A percentile compares a stretch with the other conserved stretches of the same genome.
These are phyloP conservation scores for Pinus tabuliformis DNA, from an alignment of 75 land plant species.

Conservation along the genomic window DNA sequence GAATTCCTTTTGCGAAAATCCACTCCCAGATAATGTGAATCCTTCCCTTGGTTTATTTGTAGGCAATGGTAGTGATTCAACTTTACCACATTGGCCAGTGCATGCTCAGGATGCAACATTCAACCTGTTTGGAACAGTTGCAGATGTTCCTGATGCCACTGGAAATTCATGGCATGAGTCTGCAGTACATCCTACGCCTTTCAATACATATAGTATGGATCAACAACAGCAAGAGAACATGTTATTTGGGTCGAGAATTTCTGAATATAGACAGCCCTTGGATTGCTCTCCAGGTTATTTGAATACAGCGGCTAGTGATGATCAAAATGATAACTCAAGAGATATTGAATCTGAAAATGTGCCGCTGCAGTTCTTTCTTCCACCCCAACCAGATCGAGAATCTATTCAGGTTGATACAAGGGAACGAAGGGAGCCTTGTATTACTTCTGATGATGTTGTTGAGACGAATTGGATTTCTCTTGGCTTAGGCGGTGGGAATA, in stretches of 20 bases:
- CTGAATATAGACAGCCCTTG: conserved; percentile 20
- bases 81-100: conserved; percentile 35
- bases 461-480: conserved; percentile 74
- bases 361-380: conserved; percentile 76
- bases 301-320: conserved; percentile 29
- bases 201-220: conserved; percentile 33
- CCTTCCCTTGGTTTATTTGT: conserved; percentile 32
- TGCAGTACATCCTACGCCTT: conserved; percentile 18
- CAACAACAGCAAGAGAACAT: conserved; percentile 12
- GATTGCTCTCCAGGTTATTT: conserved; percentile 11
- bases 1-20: conserved; percentile 30
- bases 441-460: conserved; percentile 37
- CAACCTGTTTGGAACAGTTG: conserved; percentile 47
- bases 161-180: conserved; percentile 16
- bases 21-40: conserved; percentile 16
- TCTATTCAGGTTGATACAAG: conserved; percentile 34
- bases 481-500: conserved; percentile 58
- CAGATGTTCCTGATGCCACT: conserved; percentile 38
- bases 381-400: conserved; percentile 58
- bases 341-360: conserved; percentile 58
- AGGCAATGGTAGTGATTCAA: conserved; percentile 26
- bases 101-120: conserved; percentile 33
- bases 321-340: conserved; percentile 47
- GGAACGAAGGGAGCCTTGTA: conserved; percentile 15
- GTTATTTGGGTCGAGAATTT: conserved; percentile 15